Conservation (phyloP, 73 alveolate species). For the Breviolum minutum region DNA sequence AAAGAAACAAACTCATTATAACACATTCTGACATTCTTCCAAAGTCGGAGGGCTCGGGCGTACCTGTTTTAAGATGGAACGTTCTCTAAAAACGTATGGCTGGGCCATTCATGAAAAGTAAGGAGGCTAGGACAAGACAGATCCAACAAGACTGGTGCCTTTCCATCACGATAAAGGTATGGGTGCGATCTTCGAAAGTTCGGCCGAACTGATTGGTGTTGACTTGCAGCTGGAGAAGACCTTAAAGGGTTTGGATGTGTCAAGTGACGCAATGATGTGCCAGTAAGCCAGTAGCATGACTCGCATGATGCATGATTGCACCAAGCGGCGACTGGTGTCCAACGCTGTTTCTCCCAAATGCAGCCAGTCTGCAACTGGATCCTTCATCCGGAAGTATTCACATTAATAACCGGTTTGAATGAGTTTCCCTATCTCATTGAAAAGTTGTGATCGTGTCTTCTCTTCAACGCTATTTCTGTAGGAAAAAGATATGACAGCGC, state of each 20-base stretch:
- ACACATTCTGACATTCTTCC: too few relatives aligned
- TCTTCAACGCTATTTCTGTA: too few relatives aligned
- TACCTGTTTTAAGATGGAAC: not conserved
- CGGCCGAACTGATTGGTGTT: slow-evolving; percentile 91
- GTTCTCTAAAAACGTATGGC: not conserved
- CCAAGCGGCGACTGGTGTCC: slow-evolving; percentile 67
- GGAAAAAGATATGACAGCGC: too few relatives aligned
- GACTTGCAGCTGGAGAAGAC: slow-evolving; percentile 68
- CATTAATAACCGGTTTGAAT: too few relatives aligned
- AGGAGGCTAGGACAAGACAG: not conserved
- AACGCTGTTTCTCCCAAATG: slow-evolving; percentile 10
- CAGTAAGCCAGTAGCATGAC: too few relatives aligned
- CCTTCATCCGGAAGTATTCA: not conserved
- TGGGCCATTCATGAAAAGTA: too few relatives aligned
- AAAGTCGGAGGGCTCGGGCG: not conserved
- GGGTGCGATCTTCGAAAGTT: slow-evolving; percentile 78
- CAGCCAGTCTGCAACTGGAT: slow-evolving; percentile 87
- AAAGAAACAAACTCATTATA: too few relatives aligned
- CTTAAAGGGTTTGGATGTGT: not conserved
- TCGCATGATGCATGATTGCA: not conserved
- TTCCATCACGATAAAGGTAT: slow-evolving; percentile 62
- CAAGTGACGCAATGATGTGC: too few relatives aligned
- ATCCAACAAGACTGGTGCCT: not conserved
- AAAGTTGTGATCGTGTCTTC: too few relatives aligned
- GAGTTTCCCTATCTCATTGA: too few relatives aligned